Base-by-base conservation (phyloP, 176 grass and related monocot genomes). In the Poa pratensis region DNA sequence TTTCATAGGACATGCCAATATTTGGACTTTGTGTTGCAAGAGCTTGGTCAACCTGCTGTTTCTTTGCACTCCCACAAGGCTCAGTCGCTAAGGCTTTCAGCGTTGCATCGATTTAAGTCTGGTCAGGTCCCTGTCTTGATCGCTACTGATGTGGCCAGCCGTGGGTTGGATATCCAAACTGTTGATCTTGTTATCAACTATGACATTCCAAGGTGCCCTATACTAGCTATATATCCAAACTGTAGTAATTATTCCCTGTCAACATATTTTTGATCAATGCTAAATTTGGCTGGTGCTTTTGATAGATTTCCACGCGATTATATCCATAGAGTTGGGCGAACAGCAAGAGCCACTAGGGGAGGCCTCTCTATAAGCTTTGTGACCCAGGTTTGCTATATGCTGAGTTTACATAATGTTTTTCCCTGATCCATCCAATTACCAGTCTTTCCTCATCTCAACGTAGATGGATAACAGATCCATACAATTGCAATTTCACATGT, bases 141-240 rank as follows among this genome's bases (percentile, higher is more conserved):
- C 59, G 69, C 96, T 52, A 98, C 93, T 75, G 93, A 98, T 76
- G 89, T 98, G 26, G 96, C 88, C 35, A 98, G 96, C 51, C 91
- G 96, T 79, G 96, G 96, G n/a, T 92, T 98, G 87, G 96, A 98
- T 88, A 98, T 98, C 86, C 93, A 87, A 75, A 96, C 88, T 42
- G 96, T 99, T 83, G 93, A 99, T 94, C 93, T 99, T 82, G 96
- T 99, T 53, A 96, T 99, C 84, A 99, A 99, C 75, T 99, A 96
- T 84, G 89, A 94, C 80, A 70, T 99, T 81, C 93, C 96, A 42
- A 92, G 89, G 93, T 99, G 60, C 58, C 43, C 74, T 82, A 11
- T 49, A 49, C 24, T 80, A 63, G 57, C 24, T 65, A 23, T 62
- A 55, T 30, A 27, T 81, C n/a, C 45, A 85, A 34, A 50, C 14